phyloP scores from a whole-genome alignment of 2,329 filamentous ascomycete species.

The Trichophyton benhamiae region DNA sequence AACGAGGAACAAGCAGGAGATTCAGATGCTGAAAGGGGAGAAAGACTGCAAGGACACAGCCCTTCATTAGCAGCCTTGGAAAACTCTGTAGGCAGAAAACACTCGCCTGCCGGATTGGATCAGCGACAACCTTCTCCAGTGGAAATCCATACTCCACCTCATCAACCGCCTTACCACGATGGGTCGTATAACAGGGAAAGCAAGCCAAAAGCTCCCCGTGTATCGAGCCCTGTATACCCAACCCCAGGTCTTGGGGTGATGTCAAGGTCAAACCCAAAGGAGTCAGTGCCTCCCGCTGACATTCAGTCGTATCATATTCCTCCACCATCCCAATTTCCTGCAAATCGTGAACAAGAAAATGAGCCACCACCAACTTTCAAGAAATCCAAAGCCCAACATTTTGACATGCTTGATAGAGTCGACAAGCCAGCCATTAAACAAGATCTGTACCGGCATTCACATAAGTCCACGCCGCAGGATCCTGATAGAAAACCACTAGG shows the following conservation, averaged over 20 bases:
- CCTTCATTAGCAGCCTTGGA: not conserved
- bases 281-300: slow-evolving; percentile 17
- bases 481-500: slow-evolving; percentile 40
- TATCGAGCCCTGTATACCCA: not conserved
- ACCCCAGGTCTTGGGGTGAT: not conserved
- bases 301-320: slow-evolving; percentile 47
- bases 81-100: not conserved
- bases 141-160: not conserved
- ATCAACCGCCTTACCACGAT: not conserved
- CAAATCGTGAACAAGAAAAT: slow-evolving; percentile 72
- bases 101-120: not conserved
- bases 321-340: slow-evolving; percentile 44
- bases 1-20: slow-evolving; percentile 14
- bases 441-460: slow-evolving; percentile 15
- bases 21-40: not conserved
- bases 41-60: not conserved
- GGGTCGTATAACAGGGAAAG: not conserved
- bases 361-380: slow-evolving; percentile 59
- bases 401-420: slow-evolving; percentile 45
- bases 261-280: not conserved
- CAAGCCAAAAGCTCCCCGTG: not conserved
- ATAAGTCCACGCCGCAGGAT: slow-evolving; percentile 34
- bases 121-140: not conserved
- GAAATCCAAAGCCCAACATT: slow-evolving; percentile 44
- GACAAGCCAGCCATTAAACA: slow-evolving; percentile 43